Conservation (phyloP, 2,329 filamentous ascomycete species). For the Colletotrichum nymphaeae region DNA sequence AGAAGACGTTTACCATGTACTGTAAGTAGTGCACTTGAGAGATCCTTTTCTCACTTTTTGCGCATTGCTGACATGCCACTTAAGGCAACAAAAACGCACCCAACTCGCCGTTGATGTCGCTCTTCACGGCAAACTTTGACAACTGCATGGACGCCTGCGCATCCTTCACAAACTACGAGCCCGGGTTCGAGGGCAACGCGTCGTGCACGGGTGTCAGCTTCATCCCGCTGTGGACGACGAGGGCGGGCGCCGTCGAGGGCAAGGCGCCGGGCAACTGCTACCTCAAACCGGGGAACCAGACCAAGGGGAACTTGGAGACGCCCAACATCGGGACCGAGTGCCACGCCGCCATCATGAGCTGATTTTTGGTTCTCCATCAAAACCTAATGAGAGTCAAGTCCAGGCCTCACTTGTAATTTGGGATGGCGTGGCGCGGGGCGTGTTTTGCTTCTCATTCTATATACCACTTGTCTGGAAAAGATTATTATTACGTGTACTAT, state of each 20-base stretch:
- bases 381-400: not conserved
- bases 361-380: not conserved
- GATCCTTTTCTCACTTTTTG: not conserved
- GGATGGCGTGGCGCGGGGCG: not conserved
- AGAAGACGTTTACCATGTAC: slow-evolving; percentile 52
- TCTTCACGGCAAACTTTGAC: slow-evolving; percentile 56
- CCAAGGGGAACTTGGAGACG: slow-evolving; percentile 40
- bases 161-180: slow-evolving; percentile 40
- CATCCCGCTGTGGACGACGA: slow-evolving; percentile 56
- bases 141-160: slow-evolving; percentile 62
- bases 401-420: not conserved
- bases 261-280: slow-evolving; percentile 58
- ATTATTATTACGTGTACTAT: no score
- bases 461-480: no score
- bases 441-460: no score
- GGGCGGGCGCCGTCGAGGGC: slow-evolving; percentile 44
- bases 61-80: not conserved
- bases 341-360: slow-evolving; percentile 47
- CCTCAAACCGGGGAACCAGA: slow-evolving; percentile 53
- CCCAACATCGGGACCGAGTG: slow-evolving; percentile 48
- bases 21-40: slow-evolving; percentile 40
- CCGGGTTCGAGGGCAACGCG: slow-evolving; percentile 34
- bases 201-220: slow-evolving; percentile 51
- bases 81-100: slow-evolving; percentile 52
- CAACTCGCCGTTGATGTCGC: slow-evolving; percentile 48